Percentiles rank a stretch among this genome's conserved stretches.
Conservation (phyloP, 768 basidiomycete species). For the Tylopilus cervinicoccineus region DNA sequence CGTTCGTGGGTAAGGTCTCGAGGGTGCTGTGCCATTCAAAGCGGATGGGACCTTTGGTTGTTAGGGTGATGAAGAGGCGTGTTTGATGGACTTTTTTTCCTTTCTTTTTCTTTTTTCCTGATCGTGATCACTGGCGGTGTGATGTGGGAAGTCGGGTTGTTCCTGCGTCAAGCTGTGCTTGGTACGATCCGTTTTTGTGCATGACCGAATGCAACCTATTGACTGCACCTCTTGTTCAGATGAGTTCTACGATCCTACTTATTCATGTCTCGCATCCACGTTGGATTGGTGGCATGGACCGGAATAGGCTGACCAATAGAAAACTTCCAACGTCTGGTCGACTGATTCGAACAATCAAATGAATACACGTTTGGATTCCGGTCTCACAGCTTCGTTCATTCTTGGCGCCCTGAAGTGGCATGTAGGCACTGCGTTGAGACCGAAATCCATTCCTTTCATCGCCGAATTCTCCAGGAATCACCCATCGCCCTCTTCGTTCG, state of each 20-base stretch:
- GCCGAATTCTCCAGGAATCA: not conserved
- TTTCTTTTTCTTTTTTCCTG: not conserved
- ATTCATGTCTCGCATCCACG: not conserved
- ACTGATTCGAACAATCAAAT: not conserved
- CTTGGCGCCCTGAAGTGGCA: not conserved
- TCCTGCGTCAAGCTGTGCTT: not conserved
- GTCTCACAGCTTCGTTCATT: not conserved
- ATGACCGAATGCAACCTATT: conserved; percentile 1
- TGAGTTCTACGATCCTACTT: not conserved
- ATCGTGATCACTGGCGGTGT: conserved; percentile 2
- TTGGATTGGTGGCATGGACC: not conserved
- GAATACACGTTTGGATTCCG: not conserved
- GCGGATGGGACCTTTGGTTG: conserved; percentile 7
- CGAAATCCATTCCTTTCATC: not conserved
- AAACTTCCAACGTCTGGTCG: not conserved
- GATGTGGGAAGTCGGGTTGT: not conserved
- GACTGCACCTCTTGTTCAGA: conserved; percentile 4
- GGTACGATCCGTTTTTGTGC: conserved; percentile 12
- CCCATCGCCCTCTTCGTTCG: not conserved
- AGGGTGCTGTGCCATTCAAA: conserved; percentile 1
- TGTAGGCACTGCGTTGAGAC: not conserved
- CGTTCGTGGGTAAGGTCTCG: conserved; percentile 6
- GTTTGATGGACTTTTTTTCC: conserved; percentile 4
- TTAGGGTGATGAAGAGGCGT: conserved; percentile 1
- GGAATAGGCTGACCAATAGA: conserved; percentile 12